Evolutionary conservation across 257 asterid genomes (phyloP).

Genomic region (Solanum tacnaense): DNA sequence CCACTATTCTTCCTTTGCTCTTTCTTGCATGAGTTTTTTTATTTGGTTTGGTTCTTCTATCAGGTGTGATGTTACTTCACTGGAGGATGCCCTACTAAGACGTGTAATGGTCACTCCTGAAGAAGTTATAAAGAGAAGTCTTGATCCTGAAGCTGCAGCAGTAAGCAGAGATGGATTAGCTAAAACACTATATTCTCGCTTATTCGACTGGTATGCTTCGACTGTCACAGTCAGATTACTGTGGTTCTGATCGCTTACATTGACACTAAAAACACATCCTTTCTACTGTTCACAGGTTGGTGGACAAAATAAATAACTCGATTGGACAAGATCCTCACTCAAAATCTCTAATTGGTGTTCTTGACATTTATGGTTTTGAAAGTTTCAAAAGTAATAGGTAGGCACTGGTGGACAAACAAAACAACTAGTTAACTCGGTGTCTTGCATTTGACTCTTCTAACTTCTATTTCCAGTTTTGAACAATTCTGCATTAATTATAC

Average conservation of each 20-base stretch:
- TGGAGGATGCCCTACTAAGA: slow-evolving; percentile 84
- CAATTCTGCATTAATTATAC: slow-evolving; percentile 94
- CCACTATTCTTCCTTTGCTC: not conserved
- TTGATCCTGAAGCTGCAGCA: slow-evolving; percentile 77
- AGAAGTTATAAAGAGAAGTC: slow-evolving; percentile 98
- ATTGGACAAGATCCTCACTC: slow-evolving; percentile 92
- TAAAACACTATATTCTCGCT: slow-evolving; percentile 77
- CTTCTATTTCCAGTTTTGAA: slow-evolving; percentile 60
- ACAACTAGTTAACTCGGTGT: not conserved
- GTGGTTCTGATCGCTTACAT: not conserved
- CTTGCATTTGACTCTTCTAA: not conserved
- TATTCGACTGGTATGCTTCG: slow-evolving; percentile 74
- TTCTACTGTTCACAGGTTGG: slow-evolving; percentile 57
- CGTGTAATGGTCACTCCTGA: slow-evolving; percentile 99
- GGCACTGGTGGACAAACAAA: slow-evolving; percentile 6
- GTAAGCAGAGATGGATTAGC: slow-evolving; percentile 94
- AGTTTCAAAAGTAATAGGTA: slow-evolving; percentile 90
- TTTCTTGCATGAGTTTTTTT: slow-evolving; percentile 5
- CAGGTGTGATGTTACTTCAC: slow-evolving; percentile 68
- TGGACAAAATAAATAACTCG: slow-evolving; percentile 78
- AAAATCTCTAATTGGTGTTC: slow-evolving; percentile 81
- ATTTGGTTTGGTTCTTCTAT: slow-evolving; percentile 5
- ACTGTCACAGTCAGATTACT: not conserved
- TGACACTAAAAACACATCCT: not conserved
- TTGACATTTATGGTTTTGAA: slow-evolving; percentile 96